A percentile compares a stretch with the other conserved stretches of the same genome.
Conservation (phyloP, 495 filamentous ascomycete genomes). For the Hypoxylon subgilvum region DNA sequence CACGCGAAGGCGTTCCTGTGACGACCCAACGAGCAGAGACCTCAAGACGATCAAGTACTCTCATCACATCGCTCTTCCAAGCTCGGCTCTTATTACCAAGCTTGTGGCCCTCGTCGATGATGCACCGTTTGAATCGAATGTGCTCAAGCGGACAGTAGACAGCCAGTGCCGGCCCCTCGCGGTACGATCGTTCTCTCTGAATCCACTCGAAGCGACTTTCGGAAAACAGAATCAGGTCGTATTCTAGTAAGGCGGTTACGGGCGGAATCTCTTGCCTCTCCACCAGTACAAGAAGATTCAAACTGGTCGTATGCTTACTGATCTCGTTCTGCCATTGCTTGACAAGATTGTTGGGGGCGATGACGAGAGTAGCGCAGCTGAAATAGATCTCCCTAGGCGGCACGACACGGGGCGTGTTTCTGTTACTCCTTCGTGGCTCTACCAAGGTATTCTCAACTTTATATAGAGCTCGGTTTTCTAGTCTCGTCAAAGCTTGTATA, state of each 20-base stretch:
- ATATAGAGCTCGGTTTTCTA: slow-evolving; percentile 42
- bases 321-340: slow-evolving; percentile 73
- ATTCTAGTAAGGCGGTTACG: slow-evolving; percentile 63
- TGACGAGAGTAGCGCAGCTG: slow-evolving; percentile 70
- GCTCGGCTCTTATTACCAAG: slow-evolving; percentile 65
- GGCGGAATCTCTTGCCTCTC: slow-evolving; percentile 62
- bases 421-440: slow-evolving; percentile 51
- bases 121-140: slow-evolving; percentile 82
- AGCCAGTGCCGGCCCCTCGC: slow-evolving; percentile 5
- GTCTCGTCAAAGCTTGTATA: slow-evolving; percentile 55
- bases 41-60: slow-evolving; percentile 69
- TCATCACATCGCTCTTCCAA: slow-evolving; percentile 67
- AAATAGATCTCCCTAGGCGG: slow-evolving; percentile 62
- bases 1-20: slow-evolving; percentile 85
- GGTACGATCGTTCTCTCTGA: slow-evolving; percentile 35
- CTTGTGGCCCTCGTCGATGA: slow-evolving; percentile 91
- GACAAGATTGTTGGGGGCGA: slow-evolving; percentile 73
- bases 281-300: slow-evolving; percentile 67
- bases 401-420: slow-evolving; percentile 34
- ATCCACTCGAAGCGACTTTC: slow-evolving; percentile 74
- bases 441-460: slow-evolving; percentile 44
- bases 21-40: slow-evolving; percentile 85
- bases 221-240: slow-evolving; percentile 82
- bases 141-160: slow-evolving; percentile 60
- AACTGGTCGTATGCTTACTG: slow-evolving; percentile 67